These are phyloP conservation scores for Lactarius akahatsu DNA, from an alignment of 768 basidiomycete genomes.

Conservation along the genomic window DNA sequence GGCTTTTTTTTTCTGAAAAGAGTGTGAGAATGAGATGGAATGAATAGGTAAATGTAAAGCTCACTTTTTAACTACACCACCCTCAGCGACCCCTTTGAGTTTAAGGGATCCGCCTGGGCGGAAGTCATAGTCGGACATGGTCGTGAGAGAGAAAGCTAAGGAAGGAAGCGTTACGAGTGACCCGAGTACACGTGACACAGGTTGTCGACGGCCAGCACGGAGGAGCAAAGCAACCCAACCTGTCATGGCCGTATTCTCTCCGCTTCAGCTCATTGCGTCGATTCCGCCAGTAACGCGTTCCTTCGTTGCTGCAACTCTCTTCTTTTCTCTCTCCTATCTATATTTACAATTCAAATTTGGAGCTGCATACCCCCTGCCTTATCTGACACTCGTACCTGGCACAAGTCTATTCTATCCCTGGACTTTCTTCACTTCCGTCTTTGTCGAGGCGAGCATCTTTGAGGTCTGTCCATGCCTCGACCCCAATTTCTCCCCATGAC, in stretches of 20 bases:
- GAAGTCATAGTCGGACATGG: slow-evolving; percentile 84
- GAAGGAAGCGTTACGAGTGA: not conserved
- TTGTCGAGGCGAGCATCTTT: slow-evolving; percentile 79
- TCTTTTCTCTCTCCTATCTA: slow-evolving; percentile 57
- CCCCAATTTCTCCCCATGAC: slow-evolving; percentile 17
- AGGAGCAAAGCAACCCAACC: not conserved
- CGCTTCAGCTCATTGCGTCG: slow-evolving; percentile 63
- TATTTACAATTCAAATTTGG: slow-evolving; percentile 60
- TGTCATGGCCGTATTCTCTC: slow-evolving; percentile 74
- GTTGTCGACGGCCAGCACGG: not conserved
- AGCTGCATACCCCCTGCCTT: slow-evolving; percentile 48
- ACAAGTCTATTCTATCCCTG: slow-evolving; percentile 83
- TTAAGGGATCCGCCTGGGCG: slow-evolving; percentile 87
- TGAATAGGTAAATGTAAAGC: slow-evolving; percentile 31
- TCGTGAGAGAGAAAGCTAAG: not conserved
- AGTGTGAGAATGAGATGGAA: not conserved
- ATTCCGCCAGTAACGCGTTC: slow-evolving; percentile 78
- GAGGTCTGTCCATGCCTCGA: slow-evolving; percentile 58
- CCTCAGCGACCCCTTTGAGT: slow-evolving; percentile 78
- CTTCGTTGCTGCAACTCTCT: slow-evolving; percentile 62
- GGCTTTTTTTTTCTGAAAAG: slow-evolving; percentile 79
- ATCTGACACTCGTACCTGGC: slow-evolving; percentile 80
- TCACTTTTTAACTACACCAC: slow-evolving; percentile 82
- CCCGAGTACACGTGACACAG: not conserved
- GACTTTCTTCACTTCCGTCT: slow-evolving; percentile 86